Base-by-base conservation (phyloP, 2,329 filamentous ascomycete genomes). In the Stemphylium lycopersici region DNA sequence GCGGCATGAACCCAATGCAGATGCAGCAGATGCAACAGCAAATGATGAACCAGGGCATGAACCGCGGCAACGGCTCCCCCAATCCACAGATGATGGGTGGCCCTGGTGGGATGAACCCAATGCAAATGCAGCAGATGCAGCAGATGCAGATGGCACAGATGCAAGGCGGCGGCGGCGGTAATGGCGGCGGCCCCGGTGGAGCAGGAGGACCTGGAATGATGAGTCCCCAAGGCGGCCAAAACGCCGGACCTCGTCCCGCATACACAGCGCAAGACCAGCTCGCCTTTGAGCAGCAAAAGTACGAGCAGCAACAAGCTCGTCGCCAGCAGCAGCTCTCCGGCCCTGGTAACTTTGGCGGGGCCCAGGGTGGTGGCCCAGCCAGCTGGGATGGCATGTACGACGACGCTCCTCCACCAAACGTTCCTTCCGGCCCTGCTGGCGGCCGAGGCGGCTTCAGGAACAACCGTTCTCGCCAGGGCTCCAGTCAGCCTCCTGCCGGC, bases 321-420 rank as follows among this genome's bases (percentile, higher is more conserved):
- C 84, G 83, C 74, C 76, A 80, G 71, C 75, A 77, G 56, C 75
- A 79, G 58, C 64, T 62, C 31, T 71, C 68, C 48, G 76, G 76
- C 18, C 64, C 61, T 37, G 71, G 66, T 51, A 76, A 76, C 22
- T 76, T 72, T 73, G 83, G 78, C 43, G 83, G 78, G 33, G 79
- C 80, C 11, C 48, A 51, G 52, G 86, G 85, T 39, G 87, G 85
- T 39, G 87, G 86, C 13, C 89, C 89, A n/a, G 91, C 90, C 20
- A 93, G 89, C 36, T 97, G 93, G 92, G 93, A 98, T 75, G 93
- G 93, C 69, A 96, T 96, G 92, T 98, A 97, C 75, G 93, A 98
- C 72, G 93, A 97, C 73, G 90, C 93, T 2, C 93, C 92, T 13
- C 91, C 93, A 71, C 91, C 91, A 4, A 87, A 88, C 65, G 84